Percentiles rank a stretch among this genome's conserved stretches.
Conservation (phyloP, 176 grass and related monocot genomes). For the Dendrocalamus sinicus region DNA sequence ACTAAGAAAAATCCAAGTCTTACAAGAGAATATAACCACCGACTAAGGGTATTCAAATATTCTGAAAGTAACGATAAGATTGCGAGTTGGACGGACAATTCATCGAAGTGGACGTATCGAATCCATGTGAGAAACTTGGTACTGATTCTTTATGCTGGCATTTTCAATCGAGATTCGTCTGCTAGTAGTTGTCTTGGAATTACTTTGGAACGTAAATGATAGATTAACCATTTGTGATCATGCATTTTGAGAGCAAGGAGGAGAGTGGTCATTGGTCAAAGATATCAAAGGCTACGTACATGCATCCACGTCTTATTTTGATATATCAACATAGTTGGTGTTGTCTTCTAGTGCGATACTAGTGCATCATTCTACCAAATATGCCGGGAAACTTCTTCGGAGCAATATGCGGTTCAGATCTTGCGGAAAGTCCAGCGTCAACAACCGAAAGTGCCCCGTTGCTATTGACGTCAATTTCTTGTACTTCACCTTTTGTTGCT, state of each 20-base stretch:
- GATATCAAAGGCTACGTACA: not conserved
- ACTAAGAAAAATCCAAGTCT: not conserved
- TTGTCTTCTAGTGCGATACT: not conserved
- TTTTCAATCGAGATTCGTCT: not conserved
- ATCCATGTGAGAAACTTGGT: not conserved
- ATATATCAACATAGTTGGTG: not conserved
- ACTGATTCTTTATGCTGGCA: not conserved
- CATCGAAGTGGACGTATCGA: not conserved
- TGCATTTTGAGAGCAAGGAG: not conserved
- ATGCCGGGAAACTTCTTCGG: not conserved
- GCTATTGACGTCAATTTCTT: not conserved
- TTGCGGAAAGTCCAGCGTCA: not conserved
- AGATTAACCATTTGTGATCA: not conserved
- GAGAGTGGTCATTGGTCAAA: not conserved
- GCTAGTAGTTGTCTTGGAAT: not conserved
- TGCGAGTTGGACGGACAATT: not conserved
- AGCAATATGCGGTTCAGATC: not conserved
- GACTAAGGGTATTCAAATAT: not conserved
- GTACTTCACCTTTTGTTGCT: not conserved
- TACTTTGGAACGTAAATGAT: not conserved
- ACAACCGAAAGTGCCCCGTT: conserved; percentile 7
- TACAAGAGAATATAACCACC: not conserved
- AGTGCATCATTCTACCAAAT: not conserved
- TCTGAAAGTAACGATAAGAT: not conserved
- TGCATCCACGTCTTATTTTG: not conserved